Base-by-base conservation (phyloP, 1,284 basidiomycete species). In the Mycosarcoma mackinlayi region DNA sequence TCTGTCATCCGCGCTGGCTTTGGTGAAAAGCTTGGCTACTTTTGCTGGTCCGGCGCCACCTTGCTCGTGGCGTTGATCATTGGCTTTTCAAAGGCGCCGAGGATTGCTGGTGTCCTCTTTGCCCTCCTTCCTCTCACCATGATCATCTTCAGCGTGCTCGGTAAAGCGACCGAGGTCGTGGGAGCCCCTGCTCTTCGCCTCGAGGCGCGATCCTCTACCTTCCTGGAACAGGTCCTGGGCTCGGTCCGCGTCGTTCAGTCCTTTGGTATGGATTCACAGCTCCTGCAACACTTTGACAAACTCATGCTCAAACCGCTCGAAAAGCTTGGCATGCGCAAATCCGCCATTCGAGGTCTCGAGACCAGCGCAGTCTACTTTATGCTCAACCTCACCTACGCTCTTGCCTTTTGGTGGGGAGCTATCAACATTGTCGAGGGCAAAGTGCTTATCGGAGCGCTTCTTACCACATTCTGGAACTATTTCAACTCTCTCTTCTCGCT, bases 181-280 rank as follows among this genome's bases (percentile, higher is more conserved):
- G 72, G 79, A 3, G 67, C 71, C 0, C 69, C 76, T 0, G 78
- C 81, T 3, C 61, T 82, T 3, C 72, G 75, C 27, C 61, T 84
- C 10, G 84, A 85, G 38, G 83, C 81, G 2, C 80, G 74, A n/a
- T 76, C 82, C 10, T 79, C 82, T 6, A 82, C 82, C 19, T 83
- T 82, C 40, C 78, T 85, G 54, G 85, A 85, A 49, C 84, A 85
- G 54, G 77, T 84, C 21, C 73, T 85, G 14, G 76, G 79, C 23
- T 83, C 82, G 4, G 80, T 84, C 47, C 78, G 85, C 10, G 80
- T 85, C 49, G 83, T 85, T 19, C 84, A 85, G 58, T 80, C 83
- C 6, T 85, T 85, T 59, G 80, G 82, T 38, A 81, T 84, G 62
- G 78, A 75, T 16, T 49, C 67, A 2, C 62, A 68, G 27, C 72